Evolutionary conservation across 1,139 yeast genomes (phyloP), one percentile per base, ranked within the genome.

Genomic region (Yamadazyma membranifaciens): DNA sequence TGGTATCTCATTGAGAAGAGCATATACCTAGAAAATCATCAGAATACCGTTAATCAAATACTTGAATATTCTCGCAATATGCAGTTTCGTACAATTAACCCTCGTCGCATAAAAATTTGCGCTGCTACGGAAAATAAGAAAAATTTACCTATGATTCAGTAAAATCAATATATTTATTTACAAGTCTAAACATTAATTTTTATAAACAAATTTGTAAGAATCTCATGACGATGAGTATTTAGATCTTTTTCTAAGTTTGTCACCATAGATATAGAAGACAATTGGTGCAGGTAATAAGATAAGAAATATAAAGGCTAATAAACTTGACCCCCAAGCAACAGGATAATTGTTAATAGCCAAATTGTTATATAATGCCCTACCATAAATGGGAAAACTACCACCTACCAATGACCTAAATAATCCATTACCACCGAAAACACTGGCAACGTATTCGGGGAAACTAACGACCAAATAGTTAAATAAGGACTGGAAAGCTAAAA

Each of bases 221-320:
- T 43, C 24, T 20, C 24, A 20, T 20, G 24, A 20, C 24, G 24
- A 20, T 31, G 73, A 67, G 48, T 68, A 75, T 33, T 75, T 80
- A 40, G 83, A 78, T 50, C 67, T 69, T 11, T 69, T 68, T 44
- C 65, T 51, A 38, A 62, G 57, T 39, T 50, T 52, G 6, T 62
- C 59, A 15, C 66, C 67, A 36, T 59, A 54, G 28, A 49, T 29
- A 34, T 53, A 54, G 39, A 62, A 59, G 29, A 78, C 55, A 50
- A 80, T 75, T 1, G 94, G 92, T 40, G 82, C 80, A 1, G 86
- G 84, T 39, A 81, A 68, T 76, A 85, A 67, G 0, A 63, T 72
- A 7, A 79, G 45, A 1, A 82, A 70, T 28, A 82, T 55, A 51
- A 80, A 75, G 0, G 77, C 87, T 36, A 83, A 57, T 2, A 82